Evolutionary conservation across 352 stramenopile species (phyloP), one percentile per base, ranked within the genome.

Genomic region (Globisporangium solare): DNA sequence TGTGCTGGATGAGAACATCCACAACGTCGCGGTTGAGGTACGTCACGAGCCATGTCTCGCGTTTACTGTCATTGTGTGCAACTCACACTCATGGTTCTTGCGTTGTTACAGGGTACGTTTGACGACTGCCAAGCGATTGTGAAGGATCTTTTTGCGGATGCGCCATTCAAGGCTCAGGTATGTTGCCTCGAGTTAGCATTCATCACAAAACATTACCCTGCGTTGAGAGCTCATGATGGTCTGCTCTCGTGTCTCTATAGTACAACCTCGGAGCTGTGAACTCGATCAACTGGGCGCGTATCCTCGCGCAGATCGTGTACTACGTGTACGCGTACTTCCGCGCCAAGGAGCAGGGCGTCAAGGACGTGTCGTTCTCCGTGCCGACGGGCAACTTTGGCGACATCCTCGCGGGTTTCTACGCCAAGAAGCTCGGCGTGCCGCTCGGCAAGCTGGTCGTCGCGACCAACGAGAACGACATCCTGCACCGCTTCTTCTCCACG

Each of bases 401-500:
- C 78, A 97, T 99, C 62, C 77, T 99, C 46, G 97, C 97, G 6
- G 97, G 97, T 10, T 99, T 98, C 64, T 99, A 99, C 76, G 91
- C 97, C 58, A 86, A 93, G 67, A 87, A 88, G 56, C 70, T 95
- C 6, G 97, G 97, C 48, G 66, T 99, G 20, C 95, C 96, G 0
- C 86, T 99, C 50, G 94, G 87, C 22, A 95, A 98, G 67, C 84
- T 99, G 21, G 85, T 99, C 41, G 94, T 99, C 31, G 96, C 96
- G n/a, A 99, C 96, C 12, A 99, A 99, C 73, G 97, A 99, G 74
- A 99, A 99, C 71, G 96, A 99, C 65, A 99, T 99, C 61, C 75
- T 99, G 21, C 93, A 99, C 73, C 86, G 94, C 50, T 99, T 99
- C 74, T 99, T 99, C 70, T 90, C 83, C 17, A 95, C 86, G 51